A percentile compares a stretch with the other conserved stretches of the same genome.
phyloP scores from a whole-genome alignment of 2,329 filamentous ascomycete genomes.

The Fusarium armeniacum region DNA sequence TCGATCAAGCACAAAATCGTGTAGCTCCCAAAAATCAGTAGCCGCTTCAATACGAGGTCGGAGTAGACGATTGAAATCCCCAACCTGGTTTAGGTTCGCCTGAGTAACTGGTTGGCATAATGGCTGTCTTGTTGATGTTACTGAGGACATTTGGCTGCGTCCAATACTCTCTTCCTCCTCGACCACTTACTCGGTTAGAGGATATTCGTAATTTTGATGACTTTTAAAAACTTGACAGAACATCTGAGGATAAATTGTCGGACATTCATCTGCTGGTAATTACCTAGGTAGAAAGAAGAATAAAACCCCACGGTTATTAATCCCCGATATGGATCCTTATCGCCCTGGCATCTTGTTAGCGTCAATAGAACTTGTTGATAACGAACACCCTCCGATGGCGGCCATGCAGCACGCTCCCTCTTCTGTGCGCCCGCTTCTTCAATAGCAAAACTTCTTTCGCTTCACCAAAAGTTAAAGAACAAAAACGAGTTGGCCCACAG shows the following conservation, averaged over 20 bases:
- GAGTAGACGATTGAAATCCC: not conserved
- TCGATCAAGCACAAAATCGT: no score
- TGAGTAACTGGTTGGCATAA: not conserved
- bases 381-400: constrained; percentile 25
- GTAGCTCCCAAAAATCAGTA: not conserved
- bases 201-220: not conserved
- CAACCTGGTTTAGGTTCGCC: not conserved
- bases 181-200: not conserved
- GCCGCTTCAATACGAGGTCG: not conserved
- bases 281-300: not conserved
- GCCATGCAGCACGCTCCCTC: constrained; percentile 3
- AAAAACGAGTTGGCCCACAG: constrained; percentile 33
- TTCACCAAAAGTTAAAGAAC: constrained; percentile 22
- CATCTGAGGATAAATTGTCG: not conserved
- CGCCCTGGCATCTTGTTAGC: constrained; percentile 21
- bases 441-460: constrained; percentile 13
- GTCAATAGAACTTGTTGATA: constrained; percentile 26
- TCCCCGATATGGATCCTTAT: constrained; percentile 28
- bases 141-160: not conserved
- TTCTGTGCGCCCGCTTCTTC: constrained; percentile 22
- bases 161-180: not conserved
- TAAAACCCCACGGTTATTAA: not conserved
- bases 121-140: not conserved
- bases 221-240: not conserved
- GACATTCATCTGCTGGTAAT: not conserved